Conservation (phyloP, 1,284 basidiomycete genomes). For the Singerocomus inundabilis region DNA sequence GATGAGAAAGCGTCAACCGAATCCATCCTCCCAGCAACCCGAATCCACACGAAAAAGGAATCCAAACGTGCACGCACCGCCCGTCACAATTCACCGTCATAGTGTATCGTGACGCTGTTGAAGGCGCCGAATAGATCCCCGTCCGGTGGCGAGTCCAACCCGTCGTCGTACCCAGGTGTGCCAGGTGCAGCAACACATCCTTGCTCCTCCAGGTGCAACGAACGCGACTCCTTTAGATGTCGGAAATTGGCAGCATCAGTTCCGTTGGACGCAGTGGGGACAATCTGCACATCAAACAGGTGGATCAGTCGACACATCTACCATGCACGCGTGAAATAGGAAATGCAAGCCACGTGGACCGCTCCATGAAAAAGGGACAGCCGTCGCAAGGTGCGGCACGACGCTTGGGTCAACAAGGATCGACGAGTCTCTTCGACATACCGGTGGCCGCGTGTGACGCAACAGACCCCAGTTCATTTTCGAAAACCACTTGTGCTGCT, state of each 20-base stretch:
- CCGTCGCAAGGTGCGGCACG: neutral
- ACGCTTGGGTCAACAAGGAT: conserved; percentile 9
- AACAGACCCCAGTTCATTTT: conserved; percentile 97
- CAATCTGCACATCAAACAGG: conserved; percentile 54
- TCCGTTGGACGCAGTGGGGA: conserved; percentile 81
- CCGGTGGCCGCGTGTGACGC: conserved; percentile 91
- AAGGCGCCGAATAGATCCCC: conserved; percentile 77
- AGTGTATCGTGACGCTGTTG: conserved; percentile 83
- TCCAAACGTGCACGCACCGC: conserved; percentile 11
- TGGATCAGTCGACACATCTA: conserved; percentile 23
- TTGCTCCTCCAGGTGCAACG: conserved; percentile 82
- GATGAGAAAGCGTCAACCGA: conserved; percentile 10
- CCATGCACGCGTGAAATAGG: conserved; percentile 8
- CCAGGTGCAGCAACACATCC: conserved; percentile 36
- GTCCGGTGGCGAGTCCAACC: conserved; percentile 43
- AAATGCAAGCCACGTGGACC: conserved; percentile 13
- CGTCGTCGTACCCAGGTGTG: conserved; percentile 44
- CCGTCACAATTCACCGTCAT: conserved; percentile 63
- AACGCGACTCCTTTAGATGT: conserved; percentile 84
- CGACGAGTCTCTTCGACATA: conserved; percentile 41
- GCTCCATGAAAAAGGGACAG: neutral
- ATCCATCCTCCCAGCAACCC: too few species aligned
- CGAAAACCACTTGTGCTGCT: conserved; percentile 98
- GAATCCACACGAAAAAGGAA: neutral
- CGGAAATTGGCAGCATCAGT: conserved; percentile 90